These are phyloP conservation scores for Magnolia kwangsiensis DNA, from an alignment of 164 flowering plant genomes.

Conservation along the genomic window DNA sequence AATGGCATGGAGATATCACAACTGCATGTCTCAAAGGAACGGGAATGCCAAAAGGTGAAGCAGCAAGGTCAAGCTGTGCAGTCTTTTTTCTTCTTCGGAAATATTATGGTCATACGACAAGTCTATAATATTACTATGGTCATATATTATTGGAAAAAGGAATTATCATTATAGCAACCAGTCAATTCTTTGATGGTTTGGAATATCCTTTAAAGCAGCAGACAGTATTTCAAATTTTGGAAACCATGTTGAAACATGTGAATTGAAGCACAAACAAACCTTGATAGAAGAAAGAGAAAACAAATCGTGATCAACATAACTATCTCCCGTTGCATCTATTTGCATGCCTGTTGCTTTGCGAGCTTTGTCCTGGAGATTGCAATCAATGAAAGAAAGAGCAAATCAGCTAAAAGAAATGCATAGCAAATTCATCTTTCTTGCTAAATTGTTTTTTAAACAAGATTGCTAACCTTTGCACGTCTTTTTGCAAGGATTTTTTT, in stretches of 20 bases:
- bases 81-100: too few relatives aligned
- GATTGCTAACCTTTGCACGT: conserved; percentile 62
- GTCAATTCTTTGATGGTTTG: background rate
- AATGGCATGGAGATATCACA: background rate
- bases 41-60: background rate
- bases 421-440: background rate
- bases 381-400: background rate
- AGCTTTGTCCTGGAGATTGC: conserved; percentile 64
- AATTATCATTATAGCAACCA: too few relatives aligned
- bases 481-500: conserved; percentile 72
- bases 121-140: too few relatives aligned
- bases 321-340: conserved; percentile 75
- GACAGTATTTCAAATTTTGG: background rate
- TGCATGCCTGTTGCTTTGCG: conserved; percentile 83
- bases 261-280: conserved; percentile 30
- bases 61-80: background rate
- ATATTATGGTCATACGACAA: too few relatives aligned
- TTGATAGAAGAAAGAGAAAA: conserved; percentile 88
- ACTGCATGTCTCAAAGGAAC: background rate
- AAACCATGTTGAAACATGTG: background rate
- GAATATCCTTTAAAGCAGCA: background rate
- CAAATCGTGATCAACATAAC: conserved; percentile 68
- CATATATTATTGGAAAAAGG: too few relatives aligned
- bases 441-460: background rate
- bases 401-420: background rate